Evolutionary conservation across 768 basidiomycete species (phyloP), one percentile per base, ranked within the genome.

Genomic region (Wakefieldia striispora): DNA sequence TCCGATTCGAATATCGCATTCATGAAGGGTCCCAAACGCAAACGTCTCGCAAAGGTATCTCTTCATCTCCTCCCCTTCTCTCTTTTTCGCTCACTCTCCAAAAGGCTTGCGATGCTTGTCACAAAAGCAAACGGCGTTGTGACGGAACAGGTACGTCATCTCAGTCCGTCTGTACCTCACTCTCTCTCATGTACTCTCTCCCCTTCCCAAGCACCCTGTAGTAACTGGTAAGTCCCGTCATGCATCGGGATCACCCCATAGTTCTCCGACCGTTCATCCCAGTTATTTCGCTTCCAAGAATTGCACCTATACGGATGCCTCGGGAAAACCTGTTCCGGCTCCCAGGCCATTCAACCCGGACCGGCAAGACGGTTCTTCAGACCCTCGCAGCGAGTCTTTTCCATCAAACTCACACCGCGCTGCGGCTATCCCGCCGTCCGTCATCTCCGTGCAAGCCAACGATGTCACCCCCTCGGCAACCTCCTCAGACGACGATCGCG

Each of bases 81-180:
- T 43, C 47, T 34, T 21, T 10, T 35, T 34, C 43, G 14, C 40
- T 54, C 48, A 66, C 47, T 10, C 27, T 41, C 43, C 41, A n/a
- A 29, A 49, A 79, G 78, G 78, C 89, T 42, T 91, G 89, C 68
- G 86, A 89, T 67, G 84, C 86, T 45, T 91, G 89, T 65, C 90
- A 91, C 64, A 88, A 86, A 67, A 84, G 82, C 70, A 91, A 91
- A 64, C 81, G 89, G 21, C 81, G 88, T 41, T 91, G 88, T 69
- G 88, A 90, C 68, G 88, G 88, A 27, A 88, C 85, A 53, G 83
- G 86, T 85, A 53, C 50, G 82, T 73, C 43, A 48, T 40, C 46
- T 27, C 42, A 24, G 17, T 40, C 35, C 20, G 27, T 40, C 44
- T 20, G 34, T 49, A 16, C 51, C 40, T 53, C 47, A 31, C 20